Percentiles rank a stretch among this genome's conserved stretches.
Evolutionary conservation across 2,329 filamentous ascomycete species (phyloP).

Genomic region (Ophiosphaerella herpotricha): DNA sequence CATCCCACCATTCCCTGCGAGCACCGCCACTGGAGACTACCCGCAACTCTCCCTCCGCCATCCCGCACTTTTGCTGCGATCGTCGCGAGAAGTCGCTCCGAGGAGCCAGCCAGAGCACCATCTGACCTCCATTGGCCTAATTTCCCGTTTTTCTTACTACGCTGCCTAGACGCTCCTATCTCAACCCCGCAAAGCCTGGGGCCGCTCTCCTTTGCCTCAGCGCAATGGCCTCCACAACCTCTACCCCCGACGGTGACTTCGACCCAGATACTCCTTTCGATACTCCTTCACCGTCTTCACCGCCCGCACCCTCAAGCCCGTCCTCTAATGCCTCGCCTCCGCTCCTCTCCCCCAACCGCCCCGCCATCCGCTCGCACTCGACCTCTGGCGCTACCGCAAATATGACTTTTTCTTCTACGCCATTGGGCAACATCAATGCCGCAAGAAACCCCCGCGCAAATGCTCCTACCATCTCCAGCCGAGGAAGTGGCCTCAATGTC

Average conservation of each 20-base stretch:
- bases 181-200: conserved; percentile 24
- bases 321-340: conserved; percentile 23
- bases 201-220: conserved; percentile 8
- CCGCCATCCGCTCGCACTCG: conserved; percentile 63
- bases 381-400: conserved; percentile 54
- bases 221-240: conserved; percentile 37
- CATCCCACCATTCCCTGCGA: conserved; percentile 16
- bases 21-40: conserved; percentile 24
- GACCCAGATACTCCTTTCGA: conserved; percentile 40
- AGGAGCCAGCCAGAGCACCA: conserved; percentile 14
- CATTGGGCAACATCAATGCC: conserved; percentile 75
- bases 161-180: conserved; percentile 4
- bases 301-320: conserved; percentile 28
- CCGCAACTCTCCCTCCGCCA: conserved; percentile 23
- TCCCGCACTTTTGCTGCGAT: conserved; percentile 19
- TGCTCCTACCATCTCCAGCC: conserved; percentile 50
- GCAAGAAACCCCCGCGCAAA: conserved; percentile 59
- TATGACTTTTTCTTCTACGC: conserved; percentile 85
- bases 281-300: conserved; percentile 37
- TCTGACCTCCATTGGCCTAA: conserved; percentile 10
- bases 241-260: conserved; percentile 38
- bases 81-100: conserved; percentile 14
- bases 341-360: conserved; percentile 47
- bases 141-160: conserved; percentile 11
- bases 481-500: conserved; percentile 56